Evolutionary conservation across 208 protist species (phyloP), one percentile per base, ranked within the genome.

Genomic region (Trypanosoma avium): DNA sequence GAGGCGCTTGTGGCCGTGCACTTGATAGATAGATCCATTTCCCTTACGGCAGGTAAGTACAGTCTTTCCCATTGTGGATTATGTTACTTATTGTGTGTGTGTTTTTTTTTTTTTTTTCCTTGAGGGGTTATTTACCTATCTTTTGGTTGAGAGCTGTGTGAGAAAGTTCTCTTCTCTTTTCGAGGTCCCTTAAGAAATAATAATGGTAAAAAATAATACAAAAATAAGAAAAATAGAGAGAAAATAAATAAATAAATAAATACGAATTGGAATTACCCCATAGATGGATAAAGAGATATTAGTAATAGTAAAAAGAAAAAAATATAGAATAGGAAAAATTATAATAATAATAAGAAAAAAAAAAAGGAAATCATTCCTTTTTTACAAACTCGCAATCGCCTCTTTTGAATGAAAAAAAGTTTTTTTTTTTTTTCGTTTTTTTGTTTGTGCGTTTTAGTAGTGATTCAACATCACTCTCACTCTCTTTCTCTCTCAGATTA

Each of bases 1-100:
- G 60, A 97, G 83, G 62, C 97, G 90, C 90, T 98, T 91, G 76
- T 97, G 82, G 73, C 82, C 94, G 84, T 99, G 95, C 57, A 98
- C 75, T 73, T 84, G 79, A 77, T 88, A 95, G 68, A 97, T 77
- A 61, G 84, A 93, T 21, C 96, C 96, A 62, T 85, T 84, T 82
- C 97, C 97, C 78, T 96, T 97, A 90, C 97, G 92, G 87, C 98
- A 97, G 60, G 73, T 82, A 49, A 96, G 86, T 36, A 91, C 81
- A 72, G 79, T 90, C 81, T 94, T 94, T 71, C 86, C 87, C 87
- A 94, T 94, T 49, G 15, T 47, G n/a, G n/a, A n/a, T 49, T 46
- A 26, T 56, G 3, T 5, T 38, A 40, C 19, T 40, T 38, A 17
- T 0, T 21, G 50, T 56, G 50, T n/a, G n/a, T n/a, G n/a, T n/a